A percentile compares a stretch with the other conserved stretches of the same genome.
phyloP scores from a whole-genome alignment of 2,329 filamentous ascomycete genomes.

The Dactylellina sp. region DNA sequence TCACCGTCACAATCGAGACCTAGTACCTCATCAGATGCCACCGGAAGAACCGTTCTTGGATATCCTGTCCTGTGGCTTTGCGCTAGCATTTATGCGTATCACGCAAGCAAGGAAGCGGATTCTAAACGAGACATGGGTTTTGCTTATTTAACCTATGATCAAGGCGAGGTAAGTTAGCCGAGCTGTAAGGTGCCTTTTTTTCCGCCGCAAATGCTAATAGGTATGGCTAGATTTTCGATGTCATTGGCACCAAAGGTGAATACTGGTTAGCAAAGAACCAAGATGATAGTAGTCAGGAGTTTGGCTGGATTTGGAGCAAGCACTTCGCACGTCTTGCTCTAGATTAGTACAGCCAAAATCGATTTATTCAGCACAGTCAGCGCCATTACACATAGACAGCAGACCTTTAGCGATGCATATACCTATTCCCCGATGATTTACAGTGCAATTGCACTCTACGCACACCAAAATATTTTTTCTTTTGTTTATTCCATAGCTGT shows the following conservation, averaged over 20 bases:
- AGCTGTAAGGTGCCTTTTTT: not conserved
- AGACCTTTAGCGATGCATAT: slow-evolving; percentile 39
- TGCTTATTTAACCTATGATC: slow-evolving; percentile 93
- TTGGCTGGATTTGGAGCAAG: slow-evolving; percentile 99
- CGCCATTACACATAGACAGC: not conserved
- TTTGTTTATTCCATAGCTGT: slow-evolving; percentile 33
- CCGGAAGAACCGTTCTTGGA: slow-evolving; percentile 39
- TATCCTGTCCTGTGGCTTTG: slow-evolving; percentile 54
- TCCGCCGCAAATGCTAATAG: slow-evolving; percentile 21
- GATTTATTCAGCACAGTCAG: not conserved
- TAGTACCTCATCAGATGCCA: slow-evolving; percentile 44
- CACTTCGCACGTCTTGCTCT: slow-evolving; percentile 78
- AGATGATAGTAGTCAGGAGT: slow-evolving; percentile 80
- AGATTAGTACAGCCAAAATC: slow-evolving; percentile 59
- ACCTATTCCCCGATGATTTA: slow-evolving; percentile 11
- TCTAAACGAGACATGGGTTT: slow-evolving; percentile 93
- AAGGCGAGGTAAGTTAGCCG: slow-evolving; percentile 75
- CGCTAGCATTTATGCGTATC: slow-evolving; percentile 55
- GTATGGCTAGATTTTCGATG: slow-evolving; percentile 65
- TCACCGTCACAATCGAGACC: slow-evolving; percentile 48
- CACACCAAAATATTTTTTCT: slow-evolving; percentile 25
- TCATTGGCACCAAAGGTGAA: slow-evolving; percentile 96
- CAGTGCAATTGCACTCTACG: slow-evolving; percentile 30
- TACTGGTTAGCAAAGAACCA: slow-evolving; percentile 98
- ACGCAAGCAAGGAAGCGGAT: slow-evolving; percentile 62